Base-by-base conservation (phyloP, 2,329 filamentous ascomycete genomes). In the Dothideomycetidae sp. region DNA sequence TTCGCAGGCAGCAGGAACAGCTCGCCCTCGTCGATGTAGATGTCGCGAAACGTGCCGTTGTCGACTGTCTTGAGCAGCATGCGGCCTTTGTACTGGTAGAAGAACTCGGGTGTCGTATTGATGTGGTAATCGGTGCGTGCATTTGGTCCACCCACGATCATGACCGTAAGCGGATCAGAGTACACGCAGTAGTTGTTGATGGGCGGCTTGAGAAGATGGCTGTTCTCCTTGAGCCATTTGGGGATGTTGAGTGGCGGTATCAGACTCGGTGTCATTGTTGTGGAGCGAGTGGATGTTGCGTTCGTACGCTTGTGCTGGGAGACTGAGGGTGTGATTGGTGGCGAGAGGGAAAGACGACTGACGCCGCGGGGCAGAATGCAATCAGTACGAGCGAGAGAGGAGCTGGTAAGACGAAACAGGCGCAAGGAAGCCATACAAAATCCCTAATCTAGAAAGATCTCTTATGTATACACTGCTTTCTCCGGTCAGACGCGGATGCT, bases 101-200 rank as follows among this genome's bases (percentile, higher is more conserved):
- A 98, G 78, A 86, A 96, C 60, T 96, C 90, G 10, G 90, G 77
- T 0, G 88, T 96, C 51, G 76, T 67, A 68, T 96, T 96, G 71
- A 96, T 88, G 70, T 96, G 90, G 68, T 94, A 98, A 68, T 96
- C 90, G 39, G 86, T 94, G 46, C 90, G 77, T 43, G 83, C 83
- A 60, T 96, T 96, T 52, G 90, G 90, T 10, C 90, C 90, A 55
- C 90, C 90, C 44, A 98, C 86, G 50, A 93, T 85, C 81, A 90
- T 90, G 54, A 90, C 80, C 29, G 79, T 85, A 42, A 88, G 73
- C 52, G 73, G 72, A 39, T 81, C 72, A 56, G 93, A 81, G 65
- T 93, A 93, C 52, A 96, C 83, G 63, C 86, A 94, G 67, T 90
- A 92, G 65, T 96, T 96, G 65, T 94, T 94, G 53, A 96, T 78